phyloP scores from a whole-genome alignment of 768 basidiomycete species.

The Trametes sanguinea region DNA sequence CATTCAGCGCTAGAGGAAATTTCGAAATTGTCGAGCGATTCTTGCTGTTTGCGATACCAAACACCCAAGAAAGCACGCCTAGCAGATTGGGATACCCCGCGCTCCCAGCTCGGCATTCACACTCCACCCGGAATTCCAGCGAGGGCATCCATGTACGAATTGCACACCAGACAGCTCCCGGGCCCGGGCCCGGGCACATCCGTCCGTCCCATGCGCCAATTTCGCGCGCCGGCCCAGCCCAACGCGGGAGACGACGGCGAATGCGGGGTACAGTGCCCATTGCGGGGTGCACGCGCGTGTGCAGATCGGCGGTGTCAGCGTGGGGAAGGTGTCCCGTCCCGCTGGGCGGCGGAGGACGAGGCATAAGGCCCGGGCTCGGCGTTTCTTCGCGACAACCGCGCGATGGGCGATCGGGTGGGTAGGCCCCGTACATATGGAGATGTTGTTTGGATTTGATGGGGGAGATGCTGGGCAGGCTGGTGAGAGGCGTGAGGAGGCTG shows the following conservation, averaged over 20 bases:
- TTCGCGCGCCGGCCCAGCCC: not conserved
- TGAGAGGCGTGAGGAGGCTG: not conserved
- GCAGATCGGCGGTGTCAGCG: conserved; percentile 1
- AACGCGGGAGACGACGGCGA: not conserved
- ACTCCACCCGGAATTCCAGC: not conserved
- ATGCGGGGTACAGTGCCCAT: not conserved
- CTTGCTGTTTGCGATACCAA: not conserved
- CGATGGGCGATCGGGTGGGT: not conserved
- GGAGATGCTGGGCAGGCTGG: not conserved
- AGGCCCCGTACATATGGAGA: not conserved
- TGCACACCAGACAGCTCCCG: too few relatives aligned
- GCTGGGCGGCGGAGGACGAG: too few relatives aligned
- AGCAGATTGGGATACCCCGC: too few relatives aligned
- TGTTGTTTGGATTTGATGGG: not conserved
- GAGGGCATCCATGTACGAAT: not conserved
- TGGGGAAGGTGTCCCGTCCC: not conserved
- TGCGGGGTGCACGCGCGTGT: not conserved
- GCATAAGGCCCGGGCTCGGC: too few relatives aligned
- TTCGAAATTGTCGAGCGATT: too few relatives aligned
- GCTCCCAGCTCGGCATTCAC: conserved; percentile 2
- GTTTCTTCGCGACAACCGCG: conserved; percentile 6
- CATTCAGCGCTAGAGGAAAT: too few relatives aligned
- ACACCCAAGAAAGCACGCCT: not conserved
- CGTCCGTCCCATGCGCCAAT: not conserved
- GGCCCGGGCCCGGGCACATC: too few relatives aligned